These are phyloP conservation scores for Vaccinium vitisidaea DNA, from an alignment of 148 eudicot species.

Conservation along the genomic window DNA sequence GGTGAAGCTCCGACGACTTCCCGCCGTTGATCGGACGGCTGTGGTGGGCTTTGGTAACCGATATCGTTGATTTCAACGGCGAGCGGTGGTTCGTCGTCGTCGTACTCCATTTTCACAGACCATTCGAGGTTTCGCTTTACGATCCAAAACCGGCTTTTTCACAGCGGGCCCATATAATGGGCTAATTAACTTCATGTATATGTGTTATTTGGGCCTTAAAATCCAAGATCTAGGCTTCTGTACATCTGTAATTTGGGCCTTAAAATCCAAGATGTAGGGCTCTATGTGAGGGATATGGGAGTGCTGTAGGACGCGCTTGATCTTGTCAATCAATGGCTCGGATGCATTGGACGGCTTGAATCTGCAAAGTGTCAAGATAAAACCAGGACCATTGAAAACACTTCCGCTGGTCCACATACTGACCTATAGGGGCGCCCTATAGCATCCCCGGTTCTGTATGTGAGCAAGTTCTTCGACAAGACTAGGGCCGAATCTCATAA, in stretches of 20 bases:
- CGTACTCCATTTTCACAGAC: constrained; percentile 47
- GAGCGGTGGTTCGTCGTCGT: constrained; percentile 72
- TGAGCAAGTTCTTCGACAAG: too few relatives aligned
- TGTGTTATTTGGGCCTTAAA: not conserved
- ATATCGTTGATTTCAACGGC: constrained; percentile 50
- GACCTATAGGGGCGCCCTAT: too few relatives aligned
- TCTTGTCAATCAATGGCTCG: too few relatives aligned
- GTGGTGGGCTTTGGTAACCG: constrained; percentile 9
- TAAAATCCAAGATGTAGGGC: not conserved
- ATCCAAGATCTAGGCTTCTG: not conserved
- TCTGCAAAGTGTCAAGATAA: too few relatives aligned
- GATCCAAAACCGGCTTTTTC: not conserved
- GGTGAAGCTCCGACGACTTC: constrained; percentile 34
- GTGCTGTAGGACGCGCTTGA: too few relatives aligned
- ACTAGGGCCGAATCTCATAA: too few relatives aligned
- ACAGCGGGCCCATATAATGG: not conserved
- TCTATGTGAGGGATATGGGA: too few relatives aligned
- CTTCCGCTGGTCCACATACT: too few relatives aligned
- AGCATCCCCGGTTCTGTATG: too few relatives aligned
- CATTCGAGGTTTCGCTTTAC: not conserved
- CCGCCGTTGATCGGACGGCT: constrained; percentile 19
- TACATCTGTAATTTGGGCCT: not conserved
- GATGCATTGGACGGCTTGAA: too few relatives aligned
- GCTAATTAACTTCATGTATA: not conserved
- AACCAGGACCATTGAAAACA: too few relatives aligned